Conservation (phyloP, 345 rosid genomes). For the Iberis pinnata region DNA sequence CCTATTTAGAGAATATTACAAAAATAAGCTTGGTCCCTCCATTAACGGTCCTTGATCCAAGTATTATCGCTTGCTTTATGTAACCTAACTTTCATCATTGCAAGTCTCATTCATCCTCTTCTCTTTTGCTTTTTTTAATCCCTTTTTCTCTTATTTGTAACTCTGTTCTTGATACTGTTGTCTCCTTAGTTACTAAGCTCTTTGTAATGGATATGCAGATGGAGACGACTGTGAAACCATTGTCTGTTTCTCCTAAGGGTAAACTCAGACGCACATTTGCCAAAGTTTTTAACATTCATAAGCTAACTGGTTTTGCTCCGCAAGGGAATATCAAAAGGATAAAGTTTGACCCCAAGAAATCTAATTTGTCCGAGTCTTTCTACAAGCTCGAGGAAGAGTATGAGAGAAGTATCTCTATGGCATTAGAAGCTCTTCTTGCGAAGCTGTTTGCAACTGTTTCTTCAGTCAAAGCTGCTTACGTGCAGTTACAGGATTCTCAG, state of each 20-base stretch:
- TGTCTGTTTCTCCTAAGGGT: constrained; percentile 56
- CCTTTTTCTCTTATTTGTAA: constrained; percentile 21
- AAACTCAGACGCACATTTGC: constrained; percentile 59
- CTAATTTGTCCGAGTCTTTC: constrained; percentile 35
- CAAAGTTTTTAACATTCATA: constrained; percentile 59
- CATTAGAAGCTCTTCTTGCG: constrained; percentile 60
- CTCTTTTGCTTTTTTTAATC: constrained; percentile 10
- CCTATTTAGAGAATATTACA: constrained; percentile 20
- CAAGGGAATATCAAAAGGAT: constrained; percentile 36
- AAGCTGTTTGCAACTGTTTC: constrained; percentile 71
- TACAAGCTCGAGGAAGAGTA: constrained; percentile 41
- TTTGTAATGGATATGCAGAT: constrained; percentile 37
- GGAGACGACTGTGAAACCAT: constrained; percentile 66
- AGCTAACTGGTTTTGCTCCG: constrained; percentile 55
- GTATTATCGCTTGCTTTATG: constrained; percentile 41
- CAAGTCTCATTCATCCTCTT: background rate
- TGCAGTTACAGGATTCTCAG: constrained; percentile 70
- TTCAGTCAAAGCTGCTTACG: constrained; percentile 71
- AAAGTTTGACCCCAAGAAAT: constrained; percentile 28
- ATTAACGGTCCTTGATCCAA: constrained; percentile 44
- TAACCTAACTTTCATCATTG: constrained; percentile 17
- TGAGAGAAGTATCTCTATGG: constrained; percentile 34
- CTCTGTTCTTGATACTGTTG: constrained; percentile 19
- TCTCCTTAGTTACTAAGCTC: constrained; percentile 3
- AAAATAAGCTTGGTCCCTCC: constrained; percentile 25